Evolutionary conservation across 2,329 filamentous ascomycete genomes (phyloP).

Genomic region (Cordyceps javanica): DNA sequence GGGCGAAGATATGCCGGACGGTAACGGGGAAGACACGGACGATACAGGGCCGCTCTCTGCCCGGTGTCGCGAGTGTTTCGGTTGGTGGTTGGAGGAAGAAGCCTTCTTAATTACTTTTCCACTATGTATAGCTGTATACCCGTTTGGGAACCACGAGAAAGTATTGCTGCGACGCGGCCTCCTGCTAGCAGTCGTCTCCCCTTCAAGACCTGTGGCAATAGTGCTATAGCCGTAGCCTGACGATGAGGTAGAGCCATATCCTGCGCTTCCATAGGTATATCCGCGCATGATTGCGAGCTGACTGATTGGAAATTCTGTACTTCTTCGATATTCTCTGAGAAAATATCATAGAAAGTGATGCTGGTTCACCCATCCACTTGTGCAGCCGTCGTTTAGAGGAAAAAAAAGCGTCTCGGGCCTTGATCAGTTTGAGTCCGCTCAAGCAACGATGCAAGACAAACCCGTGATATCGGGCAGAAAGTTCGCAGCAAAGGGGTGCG

Average conservation of each 20-base stretch:
- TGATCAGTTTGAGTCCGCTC: background rate
- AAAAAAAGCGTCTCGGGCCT: background rate
- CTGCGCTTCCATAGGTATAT: conserved; percentile 5
- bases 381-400: background rate
- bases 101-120: background rate
- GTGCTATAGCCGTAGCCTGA: background rate
- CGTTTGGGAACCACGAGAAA: background rate
- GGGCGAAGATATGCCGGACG: background rate
- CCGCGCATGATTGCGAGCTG: background rate
- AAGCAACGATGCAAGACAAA: background rate
- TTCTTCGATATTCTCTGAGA: background rate
- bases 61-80: background rate
- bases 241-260: conserved; percentile 74
- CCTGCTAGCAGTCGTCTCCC: background rate
- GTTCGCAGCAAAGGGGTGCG: too few relatives aligned
- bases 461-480: background rate
- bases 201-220: background rate
- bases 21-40: background rate
- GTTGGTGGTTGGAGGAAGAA: background rate
- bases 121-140: conserved; percentile 25
- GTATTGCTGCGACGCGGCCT: conserved; percentile 1
- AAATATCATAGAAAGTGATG: background rate
- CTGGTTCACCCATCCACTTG: background rate
- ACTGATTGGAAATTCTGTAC: background rate
- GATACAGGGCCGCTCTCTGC: background rate